These are phyloP conservation scores for Hyparrhenia diplandra DNA, from an alignment of 176 grass and related monocot species.

Conservation along the genomic window DNA sequence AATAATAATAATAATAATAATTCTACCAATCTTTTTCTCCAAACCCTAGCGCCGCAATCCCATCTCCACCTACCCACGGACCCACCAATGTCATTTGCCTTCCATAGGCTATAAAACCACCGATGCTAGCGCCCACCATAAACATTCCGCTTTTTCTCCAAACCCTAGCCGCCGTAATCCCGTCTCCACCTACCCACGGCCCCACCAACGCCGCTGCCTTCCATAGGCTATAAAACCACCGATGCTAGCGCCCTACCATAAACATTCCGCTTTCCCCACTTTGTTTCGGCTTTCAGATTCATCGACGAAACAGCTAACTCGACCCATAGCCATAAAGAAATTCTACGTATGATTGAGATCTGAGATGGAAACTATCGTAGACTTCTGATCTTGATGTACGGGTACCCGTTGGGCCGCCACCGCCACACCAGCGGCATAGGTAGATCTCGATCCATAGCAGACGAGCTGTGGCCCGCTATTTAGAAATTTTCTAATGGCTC, in stretches of 20 bases:
- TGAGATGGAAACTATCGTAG: not conserved
- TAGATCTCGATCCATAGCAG: not conserved
- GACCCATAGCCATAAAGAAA: not conserved
- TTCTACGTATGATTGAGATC: not conserved
- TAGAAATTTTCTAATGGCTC: not conserved
- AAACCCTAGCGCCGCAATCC: too few species aligned
- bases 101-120: too few species aligned
- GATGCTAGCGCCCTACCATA: not conserved
- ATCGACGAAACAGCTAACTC: not conserved
- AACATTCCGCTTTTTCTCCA: not conserved
- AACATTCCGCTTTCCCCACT: not conserved
- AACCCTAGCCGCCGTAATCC: not conserved
- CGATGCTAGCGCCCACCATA: too few species aligned
- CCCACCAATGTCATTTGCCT: too few species aligned
- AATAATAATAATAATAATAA: too few species aligned
- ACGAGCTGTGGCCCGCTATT: not conserved
- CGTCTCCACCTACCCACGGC: not conserved
- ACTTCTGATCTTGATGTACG: fast-evolving
- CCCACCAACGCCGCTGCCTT: not conserved
- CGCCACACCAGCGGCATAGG: fast-evolving
- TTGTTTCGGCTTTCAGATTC: not conserved
- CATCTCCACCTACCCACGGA: too few species aligned
- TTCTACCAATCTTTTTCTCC: too few species aligned
- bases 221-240: not conserved
- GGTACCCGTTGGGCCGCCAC: fast-evolving